Conservation (phyloP, 2,329 filamentous ascomycete genomes). For the Aspergillus sp. region DNA sequence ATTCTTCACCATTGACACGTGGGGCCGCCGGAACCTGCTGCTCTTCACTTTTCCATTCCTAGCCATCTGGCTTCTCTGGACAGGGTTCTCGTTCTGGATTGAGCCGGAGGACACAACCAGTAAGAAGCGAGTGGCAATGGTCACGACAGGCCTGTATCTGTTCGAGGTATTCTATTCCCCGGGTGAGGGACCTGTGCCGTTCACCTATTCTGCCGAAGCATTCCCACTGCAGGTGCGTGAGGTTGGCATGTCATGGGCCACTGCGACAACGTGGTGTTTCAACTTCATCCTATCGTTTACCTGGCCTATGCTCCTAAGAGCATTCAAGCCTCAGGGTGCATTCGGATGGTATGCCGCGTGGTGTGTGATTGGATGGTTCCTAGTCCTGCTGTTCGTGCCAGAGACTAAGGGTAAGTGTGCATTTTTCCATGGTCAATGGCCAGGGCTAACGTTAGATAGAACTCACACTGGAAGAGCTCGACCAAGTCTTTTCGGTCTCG, state of each 20-base stretch:
- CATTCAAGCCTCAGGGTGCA: constrained; percentile 56
- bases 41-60: constrained; percentile 66
- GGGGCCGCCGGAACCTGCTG: constrained; percentile 64
- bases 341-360: constrained; percentile 61
- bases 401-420: constrained; percentile 48
- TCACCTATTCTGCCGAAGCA: constrained; percentile 66
- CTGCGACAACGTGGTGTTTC: constrained; percentile 59
- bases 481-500: constrained; percentile 57
- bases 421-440: too few relatives aligned
- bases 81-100: constrained; percentile 56
- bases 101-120: constrained; percentile 32
- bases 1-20: constrained; percentile 67
- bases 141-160: constrained; percentile 47
- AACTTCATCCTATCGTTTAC: constrained; percentile 57
- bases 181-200: constrained; percentile 64
- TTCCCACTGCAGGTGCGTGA: constrained; percentile 64
- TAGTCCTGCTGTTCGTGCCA: constrained; percentile 55
- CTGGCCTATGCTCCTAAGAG: constrained; percentile 52
- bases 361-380: constrained; percentile 56
- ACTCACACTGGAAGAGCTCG: constrained; percentile 50
- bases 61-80: constrained; percentile 46
- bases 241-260: constrained; percentile 63
- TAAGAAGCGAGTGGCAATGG: constrained; percentile 43
- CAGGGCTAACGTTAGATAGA: constrained; percentile 22
- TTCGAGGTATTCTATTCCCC: constrained; percentile 57